These are phyloP conservation scores for Penicillium griseofulvum DNA, from an alignment of 2,329 filamentous ascomycete species.

Conservation along the genomic window DNA sequence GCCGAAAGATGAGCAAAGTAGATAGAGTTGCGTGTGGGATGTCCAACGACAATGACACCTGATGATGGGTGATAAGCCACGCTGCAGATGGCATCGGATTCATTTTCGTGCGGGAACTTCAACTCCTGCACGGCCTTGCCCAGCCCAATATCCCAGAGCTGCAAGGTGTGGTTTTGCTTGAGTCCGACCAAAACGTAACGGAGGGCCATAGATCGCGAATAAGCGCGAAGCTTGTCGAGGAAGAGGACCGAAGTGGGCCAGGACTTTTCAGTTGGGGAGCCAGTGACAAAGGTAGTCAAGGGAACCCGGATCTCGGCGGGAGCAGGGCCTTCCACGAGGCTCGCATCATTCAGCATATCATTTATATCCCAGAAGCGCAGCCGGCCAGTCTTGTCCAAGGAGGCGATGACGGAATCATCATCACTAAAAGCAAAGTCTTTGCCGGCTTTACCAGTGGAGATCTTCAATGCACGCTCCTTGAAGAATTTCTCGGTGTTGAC, in stretches of 20 bases:
- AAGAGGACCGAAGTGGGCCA: slow-evolving; percentile 96
- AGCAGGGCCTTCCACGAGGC: slow-evolving; percentile 42
- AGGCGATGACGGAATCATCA: slow-evolving; percentile 90
- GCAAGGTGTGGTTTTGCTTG: slow-evolving; percentile 98
- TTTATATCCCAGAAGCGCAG: slow-evolving; percentile 99
- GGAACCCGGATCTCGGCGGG: slow-evolving; percentile 79
- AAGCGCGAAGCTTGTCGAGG: slow-evolving; percentile 92
- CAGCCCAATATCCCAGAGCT: slow-evolving; percentile 95
- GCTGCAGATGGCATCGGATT: slow-evolving; percentile 97
- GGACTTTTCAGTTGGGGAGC: slow-evolving; percentile 84
- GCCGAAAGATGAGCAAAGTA: slow-evolving; percentile 96
- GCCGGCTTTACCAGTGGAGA: slow-evolving; percentile 94
- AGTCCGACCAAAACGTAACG: slow-evolving; percentile 96
- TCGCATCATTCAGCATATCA: slow-evolving; percentile 60
- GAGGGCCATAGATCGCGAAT: slow-evolving; percentile 82
- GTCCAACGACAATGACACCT: slow-evolving; percentile 90
- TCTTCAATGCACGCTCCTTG: slow-evolving; percentile 82
- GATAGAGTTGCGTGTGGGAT: slow-evolving; percentile 94
- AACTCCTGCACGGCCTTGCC: slow-evolving; percentile 96
- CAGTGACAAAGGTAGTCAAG: slow-evolving; percentile 80
- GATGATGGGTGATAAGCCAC: slow-evolving; percentile 90
- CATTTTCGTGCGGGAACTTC: slow-evolving; percentile 91
- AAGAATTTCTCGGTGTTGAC: slow-evolving; percentile 88
- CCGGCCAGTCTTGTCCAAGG: slow-evolving; percentile 91
- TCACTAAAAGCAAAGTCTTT: slow-evolving; percentile 98